Conservation (phyloP, 768 basidiomycete species). For the Hebeloma cylindrosporum region DNA sequence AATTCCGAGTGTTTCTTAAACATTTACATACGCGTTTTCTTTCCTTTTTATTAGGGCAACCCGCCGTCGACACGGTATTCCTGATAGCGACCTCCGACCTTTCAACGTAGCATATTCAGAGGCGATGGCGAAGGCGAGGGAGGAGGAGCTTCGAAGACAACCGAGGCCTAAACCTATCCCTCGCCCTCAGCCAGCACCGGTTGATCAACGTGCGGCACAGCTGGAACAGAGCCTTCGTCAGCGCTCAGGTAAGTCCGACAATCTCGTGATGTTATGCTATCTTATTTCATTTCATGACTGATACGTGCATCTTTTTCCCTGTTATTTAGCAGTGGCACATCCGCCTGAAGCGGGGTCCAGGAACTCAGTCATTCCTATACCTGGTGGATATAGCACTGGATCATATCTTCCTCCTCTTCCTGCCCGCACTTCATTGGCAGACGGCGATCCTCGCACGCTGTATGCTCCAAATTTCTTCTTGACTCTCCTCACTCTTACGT, state of each 20-base stretch:
- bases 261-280: constrained; percentile 1
- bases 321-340: constrained; percentile 10
- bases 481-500: constrained; percentile 14
- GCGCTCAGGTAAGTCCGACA: constrained; percentile 40
- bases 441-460: constrained; percentile 2
- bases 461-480: constrained; percentile 1
- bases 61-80: constrained; percentile 79
- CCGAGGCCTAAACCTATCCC: constrained; percentile 33
- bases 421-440: constrained; percentile 5
- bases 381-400: constrained; percentile 21
- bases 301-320: constrained; percentile 3
- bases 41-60: constrained; percentile 49
- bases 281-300: constrained; percentile 2
- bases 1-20: constrained; percentile 1
- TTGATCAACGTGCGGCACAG: constrained; percentile 36
- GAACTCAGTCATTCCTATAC: constrained; percentile 14
- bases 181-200: constrained; percentile 26
- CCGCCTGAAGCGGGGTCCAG: constrained; percentile 7
- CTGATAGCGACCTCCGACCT: constrained; percentile 77
- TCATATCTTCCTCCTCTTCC: constrained; percentile 10
- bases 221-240: constrained; percentile 44
- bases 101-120: constrained; percentile 89
- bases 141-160: constrained; percentile 45
- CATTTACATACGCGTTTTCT: constrained; percentile 20
- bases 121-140: constrained; percentile 50